Evolutionary conservation across 306 rosid genomes (phyloP).

Genomic region (Castanopsis chinensis): DNA sequence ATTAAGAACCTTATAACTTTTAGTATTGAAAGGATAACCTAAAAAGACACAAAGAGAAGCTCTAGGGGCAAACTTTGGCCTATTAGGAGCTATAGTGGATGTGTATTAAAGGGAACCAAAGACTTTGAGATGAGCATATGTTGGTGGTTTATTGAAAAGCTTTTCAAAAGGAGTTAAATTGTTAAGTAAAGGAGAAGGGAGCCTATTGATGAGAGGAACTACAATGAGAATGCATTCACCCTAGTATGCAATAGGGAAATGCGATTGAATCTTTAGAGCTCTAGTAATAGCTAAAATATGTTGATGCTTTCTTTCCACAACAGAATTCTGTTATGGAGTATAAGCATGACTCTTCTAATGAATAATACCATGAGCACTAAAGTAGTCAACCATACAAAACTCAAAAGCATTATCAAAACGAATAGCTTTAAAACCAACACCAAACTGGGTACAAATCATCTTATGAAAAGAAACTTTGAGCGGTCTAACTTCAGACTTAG

Average conservation of each 20-base stretch:
- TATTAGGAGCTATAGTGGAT: no score
- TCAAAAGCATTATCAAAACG: background rate
- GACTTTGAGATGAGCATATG: background rate
- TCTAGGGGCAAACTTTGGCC: background rate
- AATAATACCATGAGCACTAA: background rate
- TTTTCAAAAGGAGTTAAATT: background rate
- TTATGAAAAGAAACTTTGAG: background rate
- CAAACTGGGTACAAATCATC: background rate
- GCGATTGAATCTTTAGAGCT: background rate
- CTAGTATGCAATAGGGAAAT: no score
- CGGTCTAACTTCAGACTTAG: background rate
- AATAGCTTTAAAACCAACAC: background rate
- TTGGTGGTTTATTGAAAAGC: background rate
- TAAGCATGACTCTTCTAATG: background rate
- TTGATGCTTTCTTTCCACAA: background rate
- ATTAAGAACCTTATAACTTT: background rate
- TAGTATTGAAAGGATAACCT: background rate
- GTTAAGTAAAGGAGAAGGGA: background rate
- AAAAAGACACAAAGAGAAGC: background rate
- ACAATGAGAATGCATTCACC: no score
- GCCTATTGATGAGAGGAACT: no score
- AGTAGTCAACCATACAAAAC: background rate
- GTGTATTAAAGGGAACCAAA: background rate
- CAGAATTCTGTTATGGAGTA: background rate
- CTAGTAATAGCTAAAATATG: background rate